Percentiles rank a stretch among this genome's conserved stretches.
Evolutionary conservation across 495 filamentous ascomycete genomes (phyloP).

Genomic region (Daldinia vernicosa): DNA sequence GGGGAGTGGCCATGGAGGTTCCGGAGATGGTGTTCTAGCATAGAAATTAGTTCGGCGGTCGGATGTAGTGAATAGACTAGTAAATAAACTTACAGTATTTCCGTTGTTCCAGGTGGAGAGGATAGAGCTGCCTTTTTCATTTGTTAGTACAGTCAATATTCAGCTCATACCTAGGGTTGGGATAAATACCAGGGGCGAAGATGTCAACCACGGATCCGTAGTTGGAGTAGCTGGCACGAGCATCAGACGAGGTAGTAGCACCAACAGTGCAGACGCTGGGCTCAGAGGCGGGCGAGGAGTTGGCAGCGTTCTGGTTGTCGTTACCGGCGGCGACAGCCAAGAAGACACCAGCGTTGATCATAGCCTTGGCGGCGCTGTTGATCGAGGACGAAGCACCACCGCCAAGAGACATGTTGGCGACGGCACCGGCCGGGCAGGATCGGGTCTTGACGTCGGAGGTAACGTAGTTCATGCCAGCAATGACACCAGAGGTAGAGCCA

Average conservation of each 20-base stretch:
- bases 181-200: slow-evolving; percentile 60
- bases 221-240: slow-evolving; percentile 69
- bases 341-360: slow-evolving; percentile 61
- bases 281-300: slow-evolving; percentile 66
- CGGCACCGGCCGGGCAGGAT: slow-evolving; percentile 54
- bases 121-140: slow-evolving; percentile 52
- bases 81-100: slow-evolving; percentile 51
- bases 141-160: neutral
- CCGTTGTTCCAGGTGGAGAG: slow-evolving; percentile 66
- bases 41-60: slow-evolving; percentile 4
- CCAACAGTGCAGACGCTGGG: slow-evolving; percentile 68
- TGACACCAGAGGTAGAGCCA: slow-evolving; percentile 58
- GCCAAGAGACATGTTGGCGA: slow-evolving; percentile 66
- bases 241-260: slow-evolving; percentile 58
- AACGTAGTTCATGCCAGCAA: slow-evolving; percentile 61
- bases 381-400: slow-evolving; percentile 62
- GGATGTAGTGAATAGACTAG: neutral
- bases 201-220: slow-evolving; percentile 69
- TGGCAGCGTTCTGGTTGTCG: slow-evolving; percentile 55
- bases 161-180: neutral
- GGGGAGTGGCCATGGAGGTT: slow-evolving; percentile 72
- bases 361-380: slow-evolving; percentile 61
- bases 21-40: slow-evolving; percentile 71
- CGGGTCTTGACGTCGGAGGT: slow-evolving; percentile 49
- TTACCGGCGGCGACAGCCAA: slow-evolving; percentile 68